Base-by-base conservation (phyloP, 176 grass and related monocot genomes). In the Puccinellia tenuiflora region DNA sequence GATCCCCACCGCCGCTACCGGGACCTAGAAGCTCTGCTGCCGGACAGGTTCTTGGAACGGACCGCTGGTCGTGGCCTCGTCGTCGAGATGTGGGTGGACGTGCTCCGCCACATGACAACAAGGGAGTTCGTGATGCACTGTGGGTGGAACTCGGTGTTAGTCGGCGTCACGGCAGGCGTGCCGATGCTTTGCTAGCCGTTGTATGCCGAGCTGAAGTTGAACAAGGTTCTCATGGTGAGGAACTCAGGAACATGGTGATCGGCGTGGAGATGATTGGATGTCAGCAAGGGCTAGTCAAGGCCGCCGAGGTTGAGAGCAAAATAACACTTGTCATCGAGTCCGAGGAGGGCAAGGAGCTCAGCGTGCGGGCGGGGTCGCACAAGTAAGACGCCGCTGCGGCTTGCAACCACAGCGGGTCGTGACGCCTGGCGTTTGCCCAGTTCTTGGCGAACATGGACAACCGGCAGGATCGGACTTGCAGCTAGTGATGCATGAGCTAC, bases 121-220 rank as follows among this genome's bases (percentile, higher is more conserved):
- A 18, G 50, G 1, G 50, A 6, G 0, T 53, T 53, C 50, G 50
- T 91, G 57, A 87, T 66, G 1, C 89, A 91, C 18, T 87, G 89
- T 12, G 85, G 85, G 42, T 91, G 89, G 85, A 90, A 91, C 82
- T 87, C 89, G 4, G 16, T 14, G 0, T 9, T 84, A 47, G 88
- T 86, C 53, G 18, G 18, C 18, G 18, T 53, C 50, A 53, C 18
- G 50, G 50, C 17, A 18, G 50, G 50, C 18, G 18, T 53, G 50
- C 50, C 50, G 50, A 53, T 53, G 50, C 18, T 53, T 17, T 53
- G 50, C 18, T 53, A 18, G 50, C 50, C 50, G 2, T 6, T 53
- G 0, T 21, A 53, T 18, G 6, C 50, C 5, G 50, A 21, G 50
- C 50, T 21, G 50, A 53, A 53, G 50, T 21, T 53, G 50, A 53